Evolutionary conservation across 1,284 basidiomycete genomes (phyloP), one percentile per base, ranked within the genome.

Genomic region (Megacollybia platyphylla): DNA sequence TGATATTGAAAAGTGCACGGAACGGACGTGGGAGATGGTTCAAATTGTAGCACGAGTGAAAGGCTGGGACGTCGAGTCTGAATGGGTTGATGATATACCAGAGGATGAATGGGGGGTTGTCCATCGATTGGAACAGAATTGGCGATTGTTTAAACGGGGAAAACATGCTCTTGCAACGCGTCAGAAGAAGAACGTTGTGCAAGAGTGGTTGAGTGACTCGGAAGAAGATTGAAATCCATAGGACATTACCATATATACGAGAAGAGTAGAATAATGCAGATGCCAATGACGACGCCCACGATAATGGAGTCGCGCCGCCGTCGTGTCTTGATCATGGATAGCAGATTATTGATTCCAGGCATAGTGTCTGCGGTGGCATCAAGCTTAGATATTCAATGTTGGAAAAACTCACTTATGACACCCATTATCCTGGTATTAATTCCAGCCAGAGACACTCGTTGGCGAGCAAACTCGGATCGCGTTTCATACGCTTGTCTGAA

Each of bases 401-500:
- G 39, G 15, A 15, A 36, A 26, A 9, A 67, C 84, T 47, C 52
- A 90, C 89, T 80, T 13, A 94, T 64, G 13, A 93, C 87, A 41
- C 79, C 73, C 39, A 72, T 63, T 79, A 99, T 92, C 17, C 93
- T 77, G 7, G 77, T 66, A 56, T 88, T 87, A 51, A 96, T 89
- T 15, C 77, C 71, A 7, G 75, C 63, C 32, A 99, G 64, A 26
- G 83, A 77, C 4, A 70, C 61, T 13, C 88, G 73, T 61, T 99
- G 96, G 40, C 79, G 73, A n/a, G 73, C 68, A 60, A 99, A 96
- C 58, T 97, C 93, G 29, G 87, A 73, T n/a, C 94, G 80, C 0
- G 94, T 97, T 52, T 92, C 94, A 54, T 97, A 96, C 26, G 96
- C 96, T 79, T 98, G 94, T 42, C 92, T 96, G 50, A 17, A 38